These are phyloP conservation scores for Pachyrhizus erosus DNA, from an alignment of 306 rosid genomes.

Conservation along the genomic window DNA sequence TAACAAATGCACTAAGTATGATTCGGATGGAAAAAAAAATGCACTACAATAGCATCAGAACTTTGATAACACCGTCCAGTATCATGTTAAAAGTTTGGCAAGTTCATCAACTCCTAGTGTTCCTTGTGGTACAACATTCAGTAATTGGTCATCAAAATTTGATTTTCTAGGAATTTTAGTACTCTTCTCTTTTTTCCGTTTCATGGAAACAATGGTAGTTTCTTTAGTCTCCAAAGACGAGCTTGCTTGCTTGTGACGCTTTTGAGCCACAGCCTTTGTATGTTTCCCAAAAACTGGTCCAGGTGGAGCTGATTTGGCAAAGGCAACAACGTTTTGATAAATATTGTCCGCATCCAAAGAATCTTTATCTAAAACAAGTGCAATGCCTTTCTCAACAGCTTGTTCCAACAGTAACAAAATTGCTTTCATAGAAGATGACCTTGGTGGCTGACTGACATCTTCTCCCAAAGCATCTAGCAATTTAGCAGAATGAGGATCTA, in stretches of 20 bases:
- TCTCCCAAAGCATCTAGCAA: constrained; percentile 46
- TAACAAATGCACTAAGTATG: background rate
- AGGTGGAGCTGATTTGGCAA: constrained; percentile 74
- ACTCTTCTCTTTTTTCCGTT: constrained; percentile 62
- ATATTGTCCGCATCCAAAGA: constrained; percentile 72
- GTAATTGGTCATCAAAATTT: constrained; percentile 57
- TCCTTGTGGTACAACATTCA: constrained; percentile 76
- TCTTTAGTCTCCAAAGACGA: constrained; percentile 43
- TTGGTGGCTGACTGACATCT: constrained; percentile 41
- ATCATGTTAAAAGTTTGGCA: constrained; percentile 76
- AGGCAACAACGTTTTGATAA: constrained; percentile 63
- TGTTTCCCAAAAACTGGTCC: constrained; percentile 64
- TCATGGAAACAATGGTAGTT: constrained; percentile 17
- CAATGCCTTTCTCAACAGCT: constrained; percentile 81
- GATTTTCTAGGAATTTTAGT: constrained; percentile 49
- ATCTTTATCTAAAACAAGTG: constrained; percentile 61
- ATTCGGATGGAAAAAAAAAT: background rate
- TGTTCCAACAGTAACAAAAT: constrained; percentile 63
- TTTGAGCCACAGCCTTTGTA: constrained; percentile 43
- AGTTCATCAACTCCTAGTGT: constrained; percentile 86
- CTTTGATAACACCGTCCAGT: background rate
- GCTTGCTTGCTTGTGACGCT: constrained; percentile 42
- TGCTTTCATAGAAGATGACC: constrained; percentile 47
- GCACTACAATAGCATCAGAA: background rate
- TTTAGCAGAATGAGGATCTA: constrained; percentile 39